These are phyloP conservation scores for Fusarium succisae DNA, from an alignment of 2,329 filamentous ascomycete genomes.

Conservation along the genomic window DNA sequence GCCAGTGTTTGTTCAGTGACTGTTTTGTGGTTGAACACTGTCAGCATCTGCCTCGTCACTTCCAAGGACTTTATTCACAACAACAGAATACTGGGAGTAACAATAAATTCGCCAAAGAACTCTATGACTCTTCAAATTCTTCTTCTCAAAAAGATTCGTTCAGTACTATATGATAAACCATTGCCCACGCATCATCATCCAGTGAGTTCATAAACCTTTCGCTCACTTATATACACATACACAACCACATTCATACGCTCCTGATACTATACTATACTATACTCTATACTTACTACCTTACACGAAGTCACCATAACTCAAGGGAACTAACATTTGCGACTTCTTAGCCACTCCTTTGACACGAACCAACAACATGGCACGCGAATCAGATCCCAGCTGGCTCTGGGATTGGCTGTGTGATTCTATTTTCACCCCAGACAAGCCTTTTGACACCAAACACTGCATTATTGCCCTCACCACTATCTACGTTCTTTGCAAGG, in stretches of 20 bases:
- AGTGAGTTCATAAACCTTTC: conserved; percentile 4
- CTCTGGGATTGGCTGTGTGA: conserved; percentile 4
- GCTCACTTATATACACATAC: neutral
- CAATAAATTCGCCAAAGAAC: neutral
- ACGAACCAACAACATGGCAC: neutral
- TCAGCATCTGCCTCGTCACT: neutral
- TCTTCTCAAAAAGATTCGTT: neutral
- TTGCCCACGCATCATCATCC: neutral
- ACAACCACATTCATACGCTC: neutral
- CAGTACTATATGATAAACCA: neutral
- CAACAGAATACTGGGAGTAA: neutral
- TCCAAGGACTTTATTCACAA: neutral
- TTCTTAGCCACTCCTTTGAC: neutral
- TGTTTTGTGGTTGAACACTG: neutral
- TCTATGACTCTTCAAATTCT: neutral
- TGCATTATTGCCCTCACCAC: conserved; percentile 11
- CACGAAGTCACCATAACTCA: neutral
- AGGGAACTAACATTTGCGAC: neutral
- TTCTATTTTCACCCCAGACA: conserved; percentile 4
- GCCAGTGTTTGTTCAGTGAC: neutral
- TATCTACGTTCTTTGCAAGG: neutral
- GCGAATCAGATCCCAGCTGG: neutral
- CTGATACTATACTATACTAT: neutral
- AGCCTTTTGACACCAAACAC: conserved; percentile 20
- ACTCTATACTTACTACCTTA: neutral